phyloP scores from a whole-genome alignment of 495 filamentous ascomycete species.

The Penicillium cosmopolitanum region DNA sequence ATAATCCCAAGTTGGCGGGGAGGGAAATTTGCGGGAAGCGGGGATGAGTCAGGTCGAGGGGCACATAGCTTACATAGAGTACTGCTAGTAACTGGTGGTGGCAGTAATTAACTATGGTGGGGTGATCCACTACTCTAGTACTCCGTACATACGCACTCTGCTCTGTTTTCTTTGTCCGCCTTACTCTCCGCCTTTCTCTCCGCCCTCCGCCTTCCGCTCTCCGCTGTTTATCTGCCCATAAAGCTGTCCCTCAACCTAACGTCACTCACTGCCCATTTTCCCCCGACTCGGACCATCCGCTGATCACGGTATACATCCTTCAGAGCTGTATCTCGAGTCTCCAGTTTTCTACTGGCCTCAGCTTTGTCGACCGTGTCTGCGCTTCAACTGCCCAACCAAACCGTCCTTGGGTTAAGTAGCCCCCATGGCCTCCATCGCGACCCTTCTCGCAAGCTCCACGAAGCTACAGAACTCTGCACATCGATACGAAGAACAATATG shows the following conservation, averaged over 20 bases:
- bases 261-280: not conserved
- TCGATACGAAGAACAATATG: constrained; percentile 30
- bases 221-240: not conserved
- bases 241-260: not conserved
- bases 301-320: not conserved
- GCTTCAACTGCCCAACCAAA: not conserved
- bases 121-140: not conserved
- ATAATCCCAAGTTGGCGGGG: not conserved
- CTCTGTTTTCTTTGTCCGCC: too few relatives aligned
- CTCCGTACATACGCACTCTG: not conserved
- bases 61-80: not conserved
- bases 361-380: not conserved
- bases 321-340: not conserved
- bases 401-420: not conserved
- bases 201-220: not conserved
- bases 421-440: constrained; percentile 17
- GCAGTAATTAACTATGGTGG: not conserved
- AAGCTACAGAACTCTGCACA: constrained; percentile 11
- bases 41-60: constrained; percentile 13
- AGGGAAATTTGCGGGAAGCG: not conserved
- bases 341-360: not conserved
- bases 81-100: too few relatives aligned
- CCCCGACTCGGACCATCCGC: not conserved
- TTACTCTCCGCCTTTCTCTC: not conserved
- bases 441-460: constrained; percentile 20